Evolutionary conservation across 371 early-diverging fungal species (phyloP).

Genomic region (Coemansia sp.): DNA sequence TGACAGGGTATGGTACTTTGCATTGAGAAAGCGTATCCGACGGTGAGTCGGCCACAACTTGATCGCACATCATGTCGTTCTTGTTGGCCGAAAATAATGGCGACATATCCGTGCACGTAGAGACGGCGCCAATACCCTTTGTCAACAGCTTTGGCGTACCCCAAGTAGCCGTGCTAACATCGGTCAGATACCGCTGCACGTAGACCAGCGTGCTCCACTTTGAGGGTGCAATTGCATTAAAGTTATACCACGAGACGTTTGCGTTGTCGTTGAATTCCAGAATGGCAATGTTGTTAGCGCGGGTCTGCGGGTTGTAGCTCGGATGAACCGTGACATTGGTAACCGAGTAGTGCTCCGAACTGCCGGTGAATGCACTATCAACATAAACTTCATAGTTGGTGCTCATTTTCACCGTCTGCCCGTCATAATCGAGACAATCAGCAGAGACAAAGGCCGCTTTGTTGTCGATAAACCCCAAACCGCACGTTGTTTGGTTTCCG

Average conservation of each 20-base stretch:
- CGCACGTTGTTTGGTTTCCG: constrained; percentile 31
- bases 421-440: constrained; percentile 20
- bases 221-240: constrained; percentile 11
- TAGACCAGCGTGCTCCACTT: constrained; percentile 17
- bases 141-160: not conserved
- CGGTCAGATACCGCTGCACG: constrained; percentile 8
- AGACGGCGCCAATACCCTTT: no score
- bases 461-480: constrained; percentile 30
- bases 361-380: constrained; percentile 7
- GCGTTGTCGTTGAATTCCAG: constrained; percentile 18
- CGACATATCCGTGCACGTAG: no score
- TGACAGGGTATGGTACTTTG: no score
- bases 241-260: constrained; percentile 13
- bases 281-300: constrained; percentile 35
- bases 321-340: constrained; percentile 17
- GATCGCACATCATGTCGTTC: no score
- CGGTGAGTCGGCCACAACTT: no score
- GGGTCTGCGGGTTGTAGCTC: constrained; percentile 2
- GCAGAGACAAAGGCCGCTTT: constrained; percentile 31
- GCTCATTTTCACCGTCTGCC: not conserved
- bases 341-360: not conserved
- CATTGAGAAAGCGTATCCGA: no score
- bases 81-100: no score
- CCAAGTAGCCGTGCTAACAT: constrained; percentile 1
- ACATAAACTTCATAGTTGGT: constrained; percentile 19